phyloP scores from a whole-genome alignment of 2,329 filamentous ascomycete species.

The Stachybotrys chlorohalonatus region DNA sequence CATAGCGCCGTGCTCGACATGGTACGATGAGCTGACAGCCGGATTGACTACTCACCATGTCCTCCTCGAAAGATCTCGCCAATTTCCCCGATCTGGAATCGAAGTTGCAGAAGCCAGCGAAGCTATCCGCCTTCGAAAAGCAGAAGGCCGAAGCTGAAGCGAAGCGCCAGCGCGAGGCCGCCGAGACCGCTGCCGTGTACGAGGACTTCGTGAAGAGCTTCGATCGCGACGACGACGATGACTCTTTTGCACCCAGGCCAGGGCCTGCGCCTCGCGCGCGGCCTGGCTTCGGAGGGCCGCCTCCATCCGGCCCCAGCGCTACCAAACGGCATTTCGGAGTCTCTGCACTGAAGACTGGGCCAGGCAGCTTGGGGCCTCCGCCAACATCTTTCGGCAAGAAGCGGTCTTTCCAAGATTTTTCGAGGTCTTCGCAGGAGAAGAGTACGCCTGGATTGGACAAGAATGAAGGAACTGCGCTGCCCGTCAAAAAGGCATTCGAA shows the following conservation, averaged over 20 bases:
- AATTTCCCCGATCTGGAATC: conserved; percentile 64
- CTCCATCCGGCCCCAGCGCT: conserved; percentile 13
- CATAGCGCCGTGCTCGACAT: neutral
- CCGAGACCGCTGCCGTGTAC: conserved; percentile 79
- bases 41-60: conserved; percentile 25
- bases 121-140: conserved; percentile 81
- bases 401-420: conserved; percentile 37
- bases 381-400: conserved; percentile 43
- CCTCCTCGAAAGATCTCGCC: conserved; percentile 36
- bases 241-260: conserved; percentile 10
- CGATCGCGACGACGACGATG: conserved; percentile 50
- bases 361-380: conserved; percentile 50
- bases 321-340: conserved; percentile 58
- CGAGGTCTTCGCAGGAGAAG: conserved; percentile 19
- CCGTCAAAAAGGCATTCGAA: conserved; percentile 62
- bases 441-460: conserved; percentile 27
- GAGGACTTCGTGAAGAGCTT: conserved; percentile 82
- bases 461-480: conserved; percentile 36
- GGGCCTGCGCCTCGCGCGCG: conserved; percentile 11
- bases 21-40: neutral
- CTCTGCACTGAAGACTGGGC: conserved; percentile 48
- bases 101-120: conserved; percentile 71
- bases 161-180: conserved; percentile 74
- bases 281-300: conserved; percentile 16
- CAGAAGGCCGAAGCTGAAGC: conserved; percentile 85